phyloP scores from a whole-genome alignment of 495 filamentous ascomycete species.

The Melanomma pulvis-pyrius region DNA sequence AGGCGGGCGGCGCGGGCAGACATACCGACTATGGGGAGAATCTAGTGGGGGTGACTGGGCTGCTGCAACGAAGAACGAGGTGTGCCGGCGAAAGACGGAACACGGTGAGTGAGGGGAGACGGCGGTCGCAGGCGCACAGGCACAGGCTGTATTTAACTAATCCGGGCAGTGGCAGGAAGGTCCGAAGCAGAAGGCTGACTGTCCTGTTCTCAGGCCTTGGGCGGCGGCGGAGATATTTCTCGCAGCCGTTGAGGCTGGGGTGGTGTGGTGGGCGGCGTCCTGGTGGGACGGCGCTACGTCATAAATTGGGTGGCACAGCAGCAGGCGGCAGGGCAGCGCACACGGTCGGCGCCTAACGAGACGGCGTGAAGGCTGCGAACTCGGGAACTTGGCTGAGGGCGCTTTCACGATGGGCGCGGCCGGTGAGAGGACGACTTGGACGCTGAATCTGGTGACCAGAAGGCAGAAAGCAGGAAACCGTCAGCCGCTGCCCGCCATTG shows the following conservation, averaged over 20 bases:
- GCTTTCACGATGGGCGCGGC: not conserved
- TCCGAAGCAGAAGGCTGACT: constrained; percentile 6
- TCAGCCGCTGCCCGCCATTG: not conserved
- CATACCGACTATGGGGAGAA: constrained; percentile 23
- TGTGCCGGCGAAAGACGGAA: constrained; percentile 26
- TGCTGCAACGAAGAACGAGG: constrained; percentile 30
- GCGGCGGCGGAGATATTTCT: constrained; percentile 21
- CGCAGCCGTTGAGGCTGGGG: constrained; percentile 11
- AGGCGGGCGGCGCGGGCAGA: not conserved
- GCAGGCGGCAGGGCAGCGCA: not conserved
- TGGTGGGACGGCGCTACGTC: constrained; percentile 2
- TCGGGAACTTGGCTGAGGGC: not conserved
- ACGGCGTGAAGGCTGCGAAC: not conserved
- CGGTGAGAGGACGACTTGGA: not conserved
- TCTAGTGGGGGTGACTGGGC: constrained; percentile 19
- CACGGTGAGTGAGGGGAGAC: constrained; percentile 11
- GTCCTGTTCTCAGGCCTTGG: constrained; percentile 8
- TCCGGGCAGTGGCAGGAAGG: not conserved
- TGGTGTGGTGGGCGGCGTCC: constrained; percentile 3
- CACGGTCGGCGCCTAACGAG: not conserved
- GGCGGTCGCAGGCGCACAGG: not conserved
- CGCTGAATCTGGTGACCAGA: not conserved
- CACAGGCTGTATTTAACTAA: constrained; percentile 16
- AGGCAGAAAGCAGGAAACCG: not conserved
- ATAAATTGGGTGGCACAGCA: not conserved